Conservation (phyloP, 2,329 filamentous ascomycete species). For the Penicillium palitans region DNA sequence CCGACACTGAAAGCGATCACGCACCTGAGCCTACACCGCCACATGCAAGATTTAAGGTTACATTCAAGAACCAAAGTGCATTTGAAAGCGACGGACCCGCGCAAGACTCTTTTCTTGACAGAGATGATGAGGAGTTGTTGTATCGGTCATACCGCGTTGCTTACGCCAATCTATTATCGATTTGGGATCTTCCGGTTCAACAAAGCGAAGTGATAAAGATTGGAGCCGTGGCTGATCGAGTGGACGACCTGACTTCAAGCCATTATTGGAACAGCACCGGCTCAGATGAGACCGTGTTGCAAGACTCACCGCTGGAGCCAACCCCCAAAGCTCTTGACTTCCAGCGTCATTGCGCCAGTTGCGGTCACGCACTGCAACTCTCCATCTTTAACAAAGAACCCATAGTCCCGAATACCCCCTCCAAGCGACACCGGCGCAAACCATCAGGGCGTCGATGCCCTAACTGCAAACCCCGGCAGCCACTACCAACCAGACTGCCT, state of each 20-base stretch:
- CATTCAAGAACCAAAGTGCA: constrained; percentile 57
- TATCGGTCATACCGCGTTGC: constrained; percentile 56
- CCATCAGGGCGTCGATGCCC: constrained; percentile 32
- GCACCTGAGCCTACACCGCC: constrained; percentile 29
- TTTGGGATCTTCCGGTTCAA: constrained; percentile 57
- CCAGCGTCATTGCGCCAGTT: constrained; percentile 45
- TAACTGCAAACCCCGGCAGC: constrained; percentile 38
- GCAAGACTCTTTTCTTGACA: constrained; percentile 52
- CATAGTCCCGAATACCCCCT: constrained; percentile 18
- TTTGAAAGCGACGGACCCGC: constrained; percentile 56
- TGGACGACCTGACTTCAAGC: constrained; percentile 23
- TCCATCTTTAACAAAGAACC: constrained; percentile 38
- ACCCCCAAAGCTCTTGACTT: constrained; percentile 40
- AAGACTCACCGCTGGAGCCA: constrained; percentile 19
- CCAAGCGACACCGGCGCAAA: constrained; percentile 24
- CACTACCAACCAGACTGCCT: constrained; percentile 37
- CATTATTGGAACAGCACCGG: constrained; percentile 28
- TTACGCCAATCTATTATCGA: constrained; percentile 60
- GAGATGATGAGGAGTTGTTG: constrained; percentile 47
- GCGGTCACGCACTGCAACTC: constrained; percentile 39
- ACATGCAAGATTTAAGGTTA: constrained; percentile 46
- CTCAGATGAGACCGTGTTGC: constrained; percentile 29
- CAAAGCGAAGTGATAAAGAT: constrained; percentile 61
- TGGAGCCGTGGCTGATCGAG: constrained; percentile 46
- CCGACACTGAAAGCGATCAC: constrained; percentile 43